A percentile compares a stretch with the other conserved stretches of the same genome.
Conservation (phyloP, 805 yeast species). For the Saccharomycopsis malanga region DNA sequence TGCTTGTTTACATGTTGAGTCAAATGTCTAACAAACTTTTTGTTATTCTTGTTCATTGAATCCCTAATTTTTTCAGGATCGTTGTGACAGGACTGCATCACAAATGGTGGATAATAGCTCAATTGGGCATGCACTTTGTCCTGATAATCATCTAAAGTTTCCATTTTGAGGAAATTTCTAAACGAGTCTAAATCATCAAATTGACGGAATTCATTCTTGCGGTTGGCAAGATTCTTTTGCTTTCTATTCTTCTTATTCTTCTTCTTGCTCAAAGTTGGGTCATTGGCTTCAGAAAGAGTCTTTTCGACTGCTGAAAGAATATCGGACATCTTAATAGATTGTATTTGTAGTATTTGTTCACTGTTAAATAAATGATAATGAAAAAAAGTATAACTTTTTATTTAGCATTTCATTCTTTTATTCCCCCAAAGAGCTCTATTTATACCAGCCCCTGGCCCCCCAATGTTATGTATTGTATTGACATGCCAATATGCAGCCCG, state of each 20-base stretch:
- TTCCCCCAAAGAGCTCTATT: too few relatives aligned
- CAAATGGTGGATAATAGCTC: conserved; percentile 67
- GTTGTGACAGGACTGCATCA: conserved; percentile 56
- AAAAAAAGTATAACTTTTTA: too few relatives aligned
- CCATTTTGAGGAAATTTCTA: conserved; percentile 59
- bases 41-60: conserved; percentile 62
- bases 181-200: conserved; percentile 61
- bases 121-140: conserved; percentile 55
- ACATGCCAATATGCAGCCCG: too few relatives aligned
- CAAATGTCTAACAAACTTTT: conserved; percentile 64
- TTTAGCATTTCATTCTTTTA: too few relatives aligned
- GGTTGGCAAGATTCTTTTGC: neutral
- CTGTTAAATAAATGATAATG: too few relatives aligned
- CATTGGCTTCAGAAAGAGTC: conserved; percentile 19
- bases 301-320: conserved; percentile 21
- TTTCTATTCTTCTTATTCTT: conserved; percentile 12
- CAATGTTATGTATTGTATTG: too few relatives aligned
- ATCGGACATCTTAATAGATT: conserved; percentile 21
- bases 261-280: conserved; percentile 18
- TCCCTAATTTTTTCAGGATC: conserved; percentile 68
- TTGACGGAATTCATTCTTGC: conserved; percentile 13
- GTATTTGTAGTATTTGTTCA: too few relatives aligned
- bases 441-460: too few relatives aligned
- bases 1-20: conserved; percentile 72
- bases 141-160: conserved; percentile 72